Base-by-base conservation (phyloP, 768 basidiomycete genomes). In the Collybia sordida region DNA sequence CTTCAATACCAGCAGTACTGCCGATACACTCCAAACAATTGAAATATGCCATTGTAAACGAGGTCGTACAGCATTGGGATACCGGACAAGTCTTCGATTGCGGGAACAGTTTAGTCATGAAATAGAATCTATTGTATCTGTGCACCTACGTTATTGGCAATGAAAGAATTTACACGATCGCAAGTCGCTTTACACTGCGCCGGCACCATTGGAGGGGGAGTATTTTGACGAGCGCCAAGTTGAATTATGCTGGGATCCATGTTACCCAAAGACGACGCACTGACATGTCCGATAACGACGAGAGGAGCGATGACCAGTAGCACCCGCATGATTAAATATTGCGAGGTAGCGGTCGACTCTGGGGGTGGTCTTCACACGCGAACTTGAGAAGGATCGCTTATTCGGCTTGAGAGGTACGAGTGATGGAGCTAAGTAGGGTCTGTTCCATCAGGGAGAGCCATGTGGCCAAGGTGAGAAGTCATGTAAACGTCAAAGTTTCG, bases 41-140 rank as follows among this genome's bases (percentile, higher is more conserved):
- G 9, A 38, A 47, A 17, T 18, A n/a, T 11, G n/a, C 12, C 38
- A 12, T 15, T 50, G 73, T 68, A 49, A 78, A 80, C 4, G 51
- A 55, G 9, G 61, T 49, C 4, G 70, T 63, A 57, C 79, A 80
- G 48, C 78, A 80, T 22, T 54, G 40, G 18, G 65, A 64, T 7
- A 7, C 54, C 19, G 0, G 61, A 52, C 7, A 60, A 41, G 45
- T 72, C 73, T 14, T 53, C 70, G 68, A 42, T 11, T 31, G 40
- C 19, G 1, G n/a, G 18, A 23, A 7, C 28, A 22, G n/a, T n/a
- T 51, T 15, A 44, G 27, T 47, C 7, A 35, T 9, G 43, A 42
- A n/a, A 12, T 12, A 31, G 23, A n/a, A 22, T 7, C 17, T 28
- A 35, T 6, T 34, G 35, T 22, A 34, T 41, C 9, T 11, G 9